These are phyloP conservation scores for Ascochyta viciae-villosae DNA, from an alignment of 2,329 filamentous ascomycete genomes.

Conservation along the genomic window DNA sequence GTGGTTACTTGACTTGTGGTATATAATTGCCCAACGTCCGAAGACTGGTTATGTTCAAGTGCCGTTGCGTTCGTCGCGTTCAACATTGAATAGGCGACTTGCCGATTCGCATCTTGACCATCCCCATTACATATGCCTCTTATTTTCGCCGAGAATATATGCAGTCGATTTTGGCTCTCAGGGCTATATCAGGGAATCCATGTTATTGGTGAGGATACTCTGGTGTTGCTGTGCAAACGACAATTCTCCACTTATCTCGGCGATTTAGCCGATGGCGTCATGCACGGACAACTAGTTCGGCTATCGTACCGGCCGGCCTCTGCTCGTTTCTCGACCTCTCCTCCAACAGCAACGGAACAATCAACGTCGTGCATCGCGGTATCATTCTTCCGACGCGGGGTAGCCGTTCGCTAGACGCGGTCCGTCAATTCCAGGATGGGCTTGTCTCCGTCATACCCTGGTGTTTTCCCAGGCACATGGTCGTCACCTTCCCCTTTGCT, in stretches of 20 bases:
- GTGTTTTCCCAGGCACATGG: background rate
- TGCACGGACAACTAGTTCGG: background rate
- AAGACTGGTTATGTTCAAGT: too few species aligned
- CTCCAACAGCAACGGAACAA: background rate
- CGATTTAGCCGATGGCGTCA: slow-evolving; percentile 8
- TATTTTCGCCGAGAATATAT: too few species aligned
- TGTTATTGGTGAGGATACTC: too few species aligned
- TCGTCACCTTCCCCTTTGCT: slow-evolving; percentile 5
- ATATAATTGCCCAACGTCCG: too few species aligned
- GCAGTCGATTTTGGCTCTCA: too few species aligned
- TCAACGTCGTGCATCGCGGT: background rate
- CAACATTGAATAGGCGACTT: too few species aligned
- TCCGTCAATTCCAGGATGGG: background rate
- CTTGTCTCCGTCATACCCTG: background rate
- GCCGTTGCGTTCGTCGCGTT: too few species aligned
- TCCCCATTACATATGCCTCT: too few species aligned
- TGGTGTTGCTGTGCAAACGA: too few species aligned
- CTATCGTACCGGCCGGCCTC: background rate
- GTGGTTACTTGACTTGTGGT: too few species aligned
- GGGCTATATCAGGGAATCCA: too few species aligned
- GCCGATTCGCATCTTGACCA: too few species aligned
- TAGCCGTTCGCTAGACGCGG: slow-evolving; percentile 1
- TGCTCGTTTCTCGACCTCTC: background rate
- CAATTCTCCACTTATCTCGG: background rate
- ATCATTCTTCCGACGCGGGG: slow-evolving; percentile 17